A percentile compares a stretch with the other conserved stretches of the same genome.
These are phyloP conservation scores for Vararia minispora DNA, from an alignment of 768 basidiomycete species.

Conservation along the genomic window DNA sequence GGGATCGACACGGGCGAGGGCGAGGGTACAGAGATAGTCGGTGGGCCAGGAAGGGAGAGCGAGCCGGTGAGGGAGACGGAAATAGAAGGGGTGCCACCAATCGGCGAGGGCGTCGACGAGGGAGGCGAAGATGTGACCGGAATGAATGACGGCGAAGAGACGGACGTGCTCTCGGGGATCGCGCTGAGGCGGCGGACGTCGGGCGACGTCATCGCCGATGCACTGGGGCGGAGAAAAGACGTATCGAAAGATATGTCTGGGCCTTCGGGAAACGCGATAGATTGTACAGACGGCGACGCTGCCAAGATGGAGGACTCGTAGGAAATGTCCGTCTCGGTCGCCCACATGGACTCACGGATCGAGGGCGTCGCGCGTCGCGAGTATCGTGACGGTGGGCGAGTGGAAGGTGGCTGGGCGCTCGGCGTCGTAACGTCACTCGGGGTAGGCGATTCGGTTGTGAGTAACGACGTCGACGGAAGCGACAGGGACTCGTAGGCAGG, in stretches of 20 bases:
- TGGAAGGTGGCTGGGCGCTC: conserved; percentile 13
- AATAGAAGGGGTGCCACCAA: conserved; percentile 21
- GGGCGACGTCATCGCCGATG: conserved; percentile 19
- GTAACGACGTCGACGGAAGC: conserved; percentile 15
- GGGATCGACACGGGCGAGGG: conserved; percentile 21
- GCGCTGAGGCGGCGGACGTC: conserved; percentile 10
- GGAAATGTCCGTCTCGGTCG: conserved; percentile 50
- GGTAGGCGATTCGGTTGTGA: conserved; percentile 12
- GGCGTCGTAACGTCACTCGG: conserved; percentile 8
- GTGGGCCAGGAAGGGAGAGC: conserved; percentile 21
- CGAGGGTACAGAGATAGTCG: conserved; percentile 21
- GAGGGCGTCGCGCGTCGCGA: conserved; percentile 30
- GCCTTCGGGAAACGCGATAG: conserved; percentile 42
- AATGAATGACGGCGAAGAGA: conserved; percentile 17
- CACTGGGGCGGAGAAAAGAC: conserved; percentile 59
- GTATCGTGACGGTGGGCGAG: conserved; percentile 22
- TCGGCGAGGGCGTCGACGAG: conserved; percentile 24
- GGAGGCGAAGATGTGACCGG: conserved; percentile 31
- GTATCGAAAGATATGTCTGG: conserved; percentile 62
- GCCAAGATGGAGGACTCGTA: conserved; percentile 70
- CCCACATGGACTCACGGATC: conserved; percentile 41
- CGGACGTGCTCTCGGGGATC: conserved; percentile 15
- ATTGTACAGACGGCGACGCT: conserved; percentile 55
- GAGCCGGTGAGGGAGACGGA: conserved; percentile 19
- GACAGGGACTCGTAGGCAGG: conserved; percentile 16